These are phyloP conservation scores for Nakaseomyces nivariensis DNA, from an alignment of 1,139 yeast genomes.

Conservation along the genomic window DNA sequence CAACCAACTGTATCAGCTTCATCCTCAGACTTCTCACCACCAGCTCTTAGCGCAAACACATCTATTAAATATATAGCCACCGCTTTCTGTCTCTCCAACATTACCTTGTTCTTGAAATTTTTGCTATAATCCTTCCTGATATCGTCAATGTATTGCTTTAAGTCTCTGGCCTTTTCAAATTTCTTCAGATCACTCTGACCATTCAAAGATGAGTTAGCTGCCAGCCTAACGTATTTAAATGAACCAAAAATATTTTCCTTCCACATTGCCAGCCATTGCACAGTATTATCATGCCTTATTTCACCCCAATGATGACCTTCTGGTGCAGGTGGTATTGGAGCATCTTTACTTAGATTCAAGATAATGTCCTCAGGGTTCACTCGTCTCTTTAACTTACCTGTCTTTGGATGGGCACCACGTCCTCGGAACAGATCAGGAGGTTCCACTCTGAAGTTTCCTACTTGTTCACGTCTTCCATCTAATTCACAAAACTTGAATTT, in stretches of 20 bases:
- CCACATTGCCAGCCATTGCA: slow-evolving; percentile 97
- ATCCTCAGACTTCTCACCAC: slow-evolving; percentile 95
- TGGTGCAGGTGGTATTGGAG: slow-evolving; percentile 72
- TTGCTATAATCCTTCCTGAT: slow-evolving; percentile 69
- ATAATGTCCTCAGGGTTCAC: slow-evolving; percentile 86
- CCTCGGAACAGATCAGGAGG: slow-evolving; percentile 96
- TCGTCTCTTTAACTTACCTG: slow-evolving; percentile 77
- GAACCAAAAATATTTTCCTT: slow-evolving; percentile 81
- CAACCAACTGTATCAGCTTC: slow-evolving; percentile 99
- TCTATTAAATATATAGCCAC: slow-evolving; percentile 91
- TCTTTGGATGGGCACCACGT: slow-evolving; percentile 94
- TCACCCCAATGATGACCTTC: slow-evolving; percentile 88
- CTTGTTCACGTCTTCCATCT: slow-evolving; percentile 84
- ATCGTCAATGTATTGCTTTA: slow-evolving; percentile 59
- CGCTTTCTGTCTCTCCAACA: slow-evolving; percentile 87
- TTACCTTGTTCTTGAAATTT: slow-evolving; percentile 61
- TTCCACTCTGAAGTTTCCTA: slow-evolving; percentile 88
- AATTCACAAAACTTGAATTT: slow-evolving; percentile 70
- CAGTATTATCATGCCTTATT: slow-evolving; percentile 77
- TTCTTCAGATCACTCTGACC: slow-evolving; percentile 87
- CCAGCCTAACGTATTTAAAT: slow-evolving; percentile 81
- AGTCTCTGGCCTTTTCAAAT: slow-evolving; percentile 85
- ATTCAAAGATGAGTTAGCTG: slow-evolving; percentile 82
- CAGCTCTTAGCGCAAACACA: slow-evolving; percentile 90
- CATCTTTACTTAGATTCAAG: slow-evolving; percentile 66